Evolutionary conservation across 805 yeast genomes (phyloP).

Genomic region (Yarrowia porcina): DNA sequence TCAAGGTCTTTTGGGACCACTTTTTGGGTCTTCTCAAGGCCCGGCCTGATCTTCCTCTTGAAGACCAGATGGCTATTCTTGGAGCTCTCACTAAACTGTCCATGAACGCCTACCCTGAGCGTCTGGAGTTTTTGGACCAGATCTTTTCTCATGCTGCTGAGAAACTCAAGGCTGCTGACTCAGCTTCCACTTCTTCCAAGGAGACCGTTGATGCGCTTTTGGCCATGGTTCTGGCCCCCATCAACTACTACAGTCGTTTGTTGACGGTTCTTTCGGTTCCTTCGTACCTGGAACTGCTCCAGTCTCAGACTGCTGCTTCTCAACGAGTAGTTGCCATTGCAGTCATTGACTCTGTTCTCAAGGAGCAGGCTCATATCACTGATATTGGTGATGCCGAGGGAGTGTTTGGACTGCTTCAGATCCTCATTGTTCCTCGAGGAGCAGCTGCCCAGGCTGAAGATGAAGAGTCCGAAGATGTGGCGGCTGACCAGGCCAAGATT

Average conservation of each 20-base stretch:
- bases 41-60: conserved; percentile 64
- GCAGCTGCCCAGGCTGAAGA: conserved; percentile 27
- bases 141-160: conserved; percentile 53
- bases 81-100: conserved; percentile 65
- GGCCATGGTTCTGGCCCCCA: conserved; percentile 39
- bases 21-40: conserved; percentile 52
- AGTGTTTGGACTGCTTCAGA: conserved; percentile 55
- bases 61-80: conserved; percentile 61
- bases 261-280: conserved; percentile 42
- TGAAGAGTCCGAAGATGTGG: conserved; percentile 33
- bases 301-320: conserved; percentile 49
- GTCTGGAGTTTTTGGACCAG: conserved; percentile 56
- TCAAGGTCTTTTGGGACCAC: conserved; percentile 65
- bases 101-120: conserved; percentile 61
- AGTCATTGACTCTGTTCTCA: conserved; percentile 57
- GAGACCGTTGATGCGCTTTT: conserved; percentile 35
- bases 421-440: conserved; percentile 45
- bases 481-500: conserved; percentile 40
- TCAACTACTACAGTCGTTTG: conserved; percentile 34
- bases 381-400: conserved; percentile 53
- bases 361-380: conserved; percentile 34
- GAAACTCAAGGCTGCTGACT: conserved; percentile 31
- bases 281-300: conserved; percentile 53
- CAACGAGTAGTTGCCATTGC: conserved; percentile 59
- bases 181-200: conserved; percentile 32